Evolutionary conservation across 2,329 filamentous ascomycete species (phyloP), one percentile per base, ranked within the genome.

Genomic region (Decorospora gaudefroyi): DNA sequence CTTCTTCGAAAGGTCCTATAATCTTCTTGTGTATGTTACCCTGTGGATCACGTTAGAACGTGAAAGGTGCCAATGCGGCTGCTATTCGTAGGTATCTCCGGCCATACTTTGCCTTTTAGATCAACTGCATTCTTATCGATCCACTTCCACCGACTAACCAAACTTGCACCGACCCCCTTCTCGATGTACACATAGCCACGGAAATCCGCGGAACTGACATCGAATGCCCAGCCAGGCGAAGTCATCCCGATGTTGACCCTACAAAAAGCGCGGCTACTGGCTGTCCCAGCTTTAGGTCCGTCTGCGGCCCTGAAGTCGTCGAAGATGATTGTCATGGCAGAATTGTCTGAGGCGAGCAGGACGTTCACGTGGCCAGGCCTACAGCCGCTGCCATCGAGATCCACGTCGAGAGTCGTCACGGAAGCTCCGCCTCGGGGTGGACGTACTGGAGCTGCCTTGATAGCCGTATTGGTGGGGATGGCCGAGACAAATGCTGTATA

Each of bases 141-240:
- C 59, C 60, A 65, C 34, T 65, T 64, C 62, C 62, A 65, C 12
- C 60, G 29, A 38, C 53, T 61, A 8, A 62, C 59, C 16, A 65
- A 41, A 34, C 59, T 64, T 23, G 49, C 49, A 7, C 27, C 12
- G n/a, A 51, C 49, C 0, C 45, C 58, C 29, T 51, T 49, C 11
- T 46, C 51, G 4, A 63, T 15, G 12, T 53, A 54, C 12, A 63
- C 50, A 33, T 59, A 62, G 3, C 57, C 55, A 12, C 57, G 34
- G 16, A 64, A 64, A 33, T 64, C 61, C 11, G 61, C 54, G 4
- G 49, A 50, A 4, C 30, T 29, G 12, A 64, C 49, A 42, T 62
- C 55, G 31, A 64, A 64, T 3, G 59, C 55, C 57, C 59, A 64
- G 3, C 61, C 61, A 2, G 59, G 53, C 7, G 40, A 45, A 13